phyloP scores from a whole-genome alignment of 2,329 filamentous ascomycete species.

The Fusarium sp. region DNA sequence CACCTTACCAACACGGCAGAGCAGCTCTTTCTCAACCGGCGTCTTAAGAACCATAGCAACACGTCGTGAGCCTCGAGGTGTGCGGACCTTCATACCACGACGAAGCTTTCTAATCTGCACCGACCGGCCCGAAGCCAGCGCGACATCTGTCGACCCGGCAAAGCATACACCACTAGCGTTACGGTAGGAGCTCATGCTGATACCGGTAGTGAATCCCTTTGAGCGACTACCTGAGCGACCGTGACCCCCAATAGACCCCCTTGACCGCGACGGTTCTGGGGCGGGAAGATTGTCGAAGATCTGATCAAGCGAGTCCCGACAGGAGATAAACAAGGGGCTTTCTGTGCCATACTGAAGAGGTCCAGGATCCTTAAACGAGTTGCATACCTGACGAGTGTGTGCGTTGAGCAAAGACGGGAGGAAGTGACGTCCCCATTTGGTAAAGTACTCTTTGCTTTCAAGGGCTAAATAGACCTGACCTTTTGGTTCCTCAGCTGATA shows the following conservation, averaged over 20 bases:
- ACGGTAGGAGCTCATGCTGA: conserved; percentile 63
- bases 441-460: conserved; percentile 55
- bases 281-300: conserved; percentile 65
- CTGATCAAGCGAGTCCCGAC: conserved; percentile 63
- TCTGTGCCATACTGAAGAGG: conserved; percentile 67
- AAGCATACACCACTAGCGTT: conserved; percentile 65
- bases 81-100: conserved; percentile 64
- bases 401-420: conserved; percentile 70
- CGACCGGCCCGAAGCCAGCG: conserved; percentile 58
- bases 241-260: not conserved
- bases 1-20: conserved; percentile 64
- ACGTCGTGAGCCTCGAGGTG: conserved; percentile 63
- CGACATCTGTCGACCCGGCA: conserved; percentile 63
- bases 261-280: conserved; percentile 57
- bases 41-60: conserved; percentile 69
- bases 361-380: conserved; percentile 73
- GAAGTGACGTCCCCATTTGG: conserved; percentile 71
- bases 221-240: conserved; percentile 6
- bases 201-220: conserved; percentile 8
- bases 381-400: conserved; percentile 70
- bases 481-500: conserved; percentile 58
- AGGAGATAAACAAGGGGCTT: conserved; percentile 67
- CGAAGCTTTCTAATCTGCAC: conserved; percentile 62
- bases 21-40: conserved; percentile 54
- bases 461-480: conserved; percentile 69